Conservation (phyloP, 345 rosid species). For the Linum trigynum region DNA sequence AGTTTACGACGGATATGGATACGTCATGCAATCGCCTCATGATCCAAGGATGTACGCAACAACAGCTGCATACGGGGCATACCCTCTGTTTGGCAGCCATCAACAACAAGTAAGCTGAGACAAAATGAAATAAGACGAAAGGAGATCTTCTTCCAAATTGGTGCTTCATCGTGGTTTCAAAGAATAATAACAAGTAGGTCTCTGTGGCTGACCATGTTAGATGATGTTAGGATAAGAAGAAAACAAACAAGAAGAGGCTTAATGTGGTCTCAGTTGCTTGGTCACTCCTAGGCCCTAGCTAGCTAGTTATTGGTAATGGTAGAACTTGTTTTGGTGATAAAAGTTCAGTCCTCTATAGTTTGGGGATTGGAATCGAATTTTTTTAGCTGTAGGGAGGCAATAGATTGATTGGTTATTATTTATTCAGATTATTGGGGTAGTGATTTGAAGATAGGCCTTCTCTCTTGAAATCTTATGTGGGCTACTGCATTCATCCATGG, state of each 20-base stretch:
- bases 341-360: constrained; percentile 23
- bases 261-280: constrained; percentile 9
- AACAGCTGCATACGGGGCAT: constrained; percentile 57
- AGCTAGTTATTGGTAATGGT: constrained; percentile 23
- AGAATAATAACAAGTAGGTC: background rate
- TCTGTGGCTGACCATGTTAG: too few species aligned
- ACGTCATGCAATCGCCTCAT: constrained; percentile 57
- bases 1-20: constrained; percentile 75
- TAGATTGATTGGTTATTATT: too few species aligned
- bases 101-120: constrained; percentile 93
- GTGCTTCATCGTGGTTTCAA: too few species aligned
- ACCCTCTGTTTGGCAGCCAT: constrained; percentile 66
- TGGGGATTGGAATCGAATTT: constrained; percentile 53
- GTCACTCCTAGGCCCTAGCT: constrained; percentile 11
- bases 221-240: constrained; percentile 19
- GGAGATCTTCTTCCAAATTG: background rate
- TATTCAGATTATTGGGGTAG: too few species aligned
- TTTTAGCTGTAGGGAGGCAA: too few species aligned
- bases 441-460: too few species aligned
- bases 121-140: constrained; percentile 6
- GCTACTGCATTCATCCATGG: too few species aligned
- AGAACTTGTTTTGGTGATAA: constrained; percentile 24
- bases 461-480: too few species aligned
- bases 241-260: constrained; percentile 20
- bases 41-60: constrained; percentile 70